Conservation (phyloP, 352 stramenopile genomes). For the Peronospora farinosa region DNA sequence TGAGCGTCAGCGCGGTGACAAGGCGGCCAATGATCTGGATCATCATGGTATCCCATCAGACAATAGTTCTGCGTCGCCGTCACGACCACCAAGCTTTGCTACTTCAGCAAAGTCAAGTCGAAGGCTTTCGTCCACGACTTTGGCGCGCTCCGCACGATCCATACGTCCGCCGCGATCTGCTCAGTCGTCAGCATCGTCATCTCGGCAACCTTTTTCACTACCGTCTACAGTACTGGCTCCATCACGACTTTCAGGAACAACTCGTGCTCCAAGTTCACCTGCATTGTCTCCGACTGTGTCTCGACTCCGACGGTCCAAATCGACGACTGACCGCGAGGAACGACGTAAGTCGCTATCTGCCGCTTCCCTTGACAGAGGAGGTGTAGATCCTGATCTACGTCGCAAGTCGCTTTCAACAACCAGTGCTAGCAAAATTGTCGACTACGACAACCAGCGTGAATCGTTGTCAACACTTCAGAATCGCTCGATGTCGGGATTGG, state of each 20-base stretch:
- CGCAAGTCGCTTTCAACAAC: constrained; percentile 43
- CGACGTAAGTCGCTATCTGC: constrained; percentile 38
- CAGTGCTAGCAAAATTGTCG: constrained; percentile 14
- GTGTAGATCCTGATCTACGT: constrained; percentile 30
- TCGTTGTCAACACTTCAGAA: constrained; percentile 41
- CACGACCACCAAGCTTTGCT: constrained; percentile 34
- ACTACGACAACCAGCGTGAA: constrained; percentile 31
- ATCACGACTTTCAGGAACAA: constrained; percentile 9
- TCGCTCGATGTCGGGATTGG: constrained; percentile 20
- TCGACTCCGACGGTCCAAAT: constrained; percentile 21
- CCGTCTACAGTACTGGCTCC: constrained; percentile 14
- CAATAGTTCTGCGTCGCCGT: constrained; percentile 12
- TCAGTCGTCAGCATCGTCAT: constrained; percentile 10
- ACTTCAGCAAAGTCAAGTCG: constrained; percentile 40
- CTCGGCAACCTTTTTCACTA: constrained; percentile 10
- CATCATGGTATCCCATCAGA: constrained; percentile 7
- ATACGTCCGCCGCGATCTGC: constrained; percentile 12
- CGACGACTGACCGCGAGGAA: constrained; percentile 29
- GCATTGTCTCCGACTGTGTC: constrained; percentile 10
- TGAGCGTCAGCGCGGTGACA: constrained; percentile 21
- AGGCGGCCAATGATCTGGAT: constrained; percentile 30
- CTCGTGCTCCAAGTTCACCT: constrained; percentile 2
- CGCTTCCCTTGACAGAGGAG: constrained; percentile 15
- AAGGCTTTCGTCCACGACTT: constrained; percentile 34
- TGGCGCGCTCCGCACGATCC: constrained; percentile 33